Conservation (phyloP, 202 grass and related monocot genomes). For the Eragrostis tef region DNA sequence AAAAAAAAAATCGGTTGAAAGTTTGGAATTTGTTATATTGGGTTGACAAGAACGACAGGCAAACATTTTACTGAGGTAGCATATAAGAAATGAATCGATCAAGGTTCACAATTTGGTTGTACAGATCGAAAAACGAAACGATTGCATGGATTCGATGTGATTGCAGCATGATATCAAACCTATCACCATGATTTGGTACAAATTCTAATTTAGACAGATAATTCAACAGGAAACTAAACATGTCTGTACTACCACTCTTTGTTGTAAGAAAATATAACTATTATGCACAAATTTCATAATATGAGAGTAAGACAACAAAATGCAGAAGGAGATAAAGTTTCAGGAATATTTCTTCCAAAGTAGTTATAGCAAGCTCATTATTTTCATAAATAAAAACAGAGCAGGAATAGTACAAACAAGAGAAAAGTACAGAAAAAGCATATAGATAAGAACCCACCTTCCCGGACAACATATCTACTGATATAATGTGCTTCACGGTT, state of each 20-base stretch:
- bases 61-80: neutral
- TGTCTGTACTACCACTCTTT: neutral
- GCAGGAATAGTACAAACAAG: neutral
- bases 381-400: slow-evolving; percentile 4
- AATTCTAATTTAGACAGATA: neutral
- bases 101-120: neutral
- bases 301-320: neutral
- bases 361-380: neutral
- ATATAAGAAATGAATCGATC: neutral
- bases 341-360: neutral
- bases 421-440: slow-evolving; percentile 11
- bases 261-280: neutral
- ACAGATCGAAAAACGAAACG: neutral
- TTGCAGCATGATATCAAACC: neutral
- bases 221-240: neutral
- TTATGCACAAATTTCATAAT: neutral
- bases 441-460: slow-evolving; percentile 54
- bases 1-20: neutral
- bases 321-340: neutral
- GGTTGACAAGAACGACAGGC: neutral
- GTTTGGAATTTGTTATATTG: neutral
- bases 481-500: slow-evolving; percentile 84
- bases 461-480: slow-evolving; percentile 87
- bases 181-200: neutral
- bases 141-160: neutral